Evolutionary conservation across 305 asterid species (phyloP).

Genomic region (Fraxinus baroniana): DNA sequence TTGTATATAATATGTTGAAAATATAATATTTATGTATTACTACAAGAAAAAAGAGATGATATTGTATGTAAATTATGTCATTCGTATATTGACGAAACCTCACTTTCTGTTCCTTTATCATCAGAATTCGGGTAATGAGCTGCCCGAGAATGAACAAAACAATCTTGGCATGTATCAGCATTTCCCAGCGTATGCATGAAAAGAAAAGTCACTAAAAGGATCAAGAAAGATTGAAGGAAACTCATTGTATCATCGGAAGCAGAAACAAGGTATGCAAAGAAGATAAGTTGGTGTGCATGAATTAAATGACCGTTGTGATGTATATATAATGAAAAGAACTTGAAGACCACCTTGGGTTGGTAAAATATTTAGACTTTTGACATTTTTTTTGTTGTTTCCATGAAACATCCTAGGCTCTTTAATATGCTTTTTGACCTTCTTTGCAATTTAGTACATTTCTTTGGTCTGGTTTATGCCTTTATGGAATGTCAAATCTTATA

Average conservation of each 20-base stretch:
- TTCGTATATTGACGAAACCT: slow-evolving; percentile 25
- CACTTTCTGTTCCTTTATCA: slow-evolving; percentile 75
- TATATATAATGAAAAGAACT: slow-evolving; percentile 44
- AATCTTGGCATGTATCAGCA: slow-evolving; percentile 55
- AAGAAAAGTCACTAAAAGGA: slow-evolving; percentile 35
- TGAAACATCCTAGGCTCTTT: slow-evolving; percentile 33
- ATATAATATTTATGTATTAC: neutral
- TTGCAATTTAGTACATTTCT: neutral
- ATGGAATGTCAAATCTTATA: neutral
- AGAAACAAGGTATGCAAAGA: slow-evolving; percentile 18
- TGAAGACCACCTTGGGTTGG: slow-evolving; percentile 18
- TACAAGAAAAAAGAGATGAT: neutral
- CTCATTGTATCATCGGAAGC: slow-evolving; percentile 34
- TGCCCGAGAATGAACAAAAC: slow-evolving; percentile 69
- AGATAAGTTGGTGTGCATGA: slow-evolving; percentile 32
- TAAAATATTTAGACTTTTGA: slow-evolving; percentile 30
- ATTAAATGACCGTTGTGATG: slow-evolving; percentile 22
- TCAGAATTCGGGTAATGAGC: slow-evolving; percentile 70
- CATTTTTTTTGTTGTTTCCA: slow-evolving; percentile 22
- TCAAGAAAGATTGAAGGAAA: slow-evolving; percentile 19
- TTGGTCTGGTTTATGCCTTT: neutral
- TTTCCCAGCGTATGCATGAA: slow-evolving; percentile 33
- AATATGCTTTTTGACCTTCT: slow-evolving; percentile 22
- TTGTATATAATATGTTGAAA: neutral
- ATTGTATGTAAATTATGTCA: neutral